Percentiles rank a stretch among this genome's conserved stretches.
Evolutionary conservation across 179 eudicot species (phyloP).

Genomic region (Spinacia oleracea): DNA sequence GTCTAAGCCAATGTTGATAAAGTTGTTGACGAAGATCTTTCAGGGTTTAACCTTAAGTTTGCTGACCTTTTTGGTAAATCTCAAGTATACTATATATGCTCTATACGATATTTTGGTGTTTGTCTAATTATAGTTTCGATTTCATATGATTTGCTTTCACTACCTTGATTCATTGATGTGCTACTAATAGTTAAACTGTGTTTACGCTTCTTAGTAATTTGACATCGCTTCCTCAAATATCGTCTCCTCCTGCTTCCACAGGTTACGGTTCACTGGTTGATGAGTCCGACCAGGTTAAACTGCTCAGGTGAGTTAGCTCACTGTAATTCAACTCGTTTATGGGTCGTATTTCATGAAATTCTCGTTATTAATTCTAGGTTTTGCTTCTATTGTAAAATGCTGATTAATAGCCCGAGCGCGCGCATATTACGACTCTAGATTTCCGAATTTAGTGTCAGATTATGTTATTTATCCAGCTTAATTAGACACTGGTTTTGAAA

Average conservation of each 20-base stretch:
- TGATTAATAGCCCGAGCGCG: background rate
- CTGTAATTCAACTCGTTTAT: constrained; percentile 13
- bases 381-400: background rate
- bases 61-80: too few relatives aligned
- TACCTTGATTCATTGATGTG: too few relatives aligned
- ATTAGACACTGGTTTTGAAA: background rate
- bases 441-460: background rate
- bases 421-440: background rate
- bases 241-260: constrained; percentile 41
- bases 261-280: constrained; percentile 40
- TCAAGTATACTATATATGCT: too few relatives aligned
- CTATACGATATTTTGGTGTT: too few relatives aligned
- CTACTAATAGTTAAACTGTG: too few relatives aligned
- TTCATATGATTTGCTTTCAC: too few relatives aligned
- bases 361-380: background rate
- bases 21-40: too few relatives aligned
- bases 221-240: constrained; percentile 25
- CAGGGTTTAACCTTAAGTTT: too few relatives aligned
- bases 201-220: too few relatives aligned
- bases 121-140: too few relatives aligned
- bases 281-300: constrained; percentile 68
- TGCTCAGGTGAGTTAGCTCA: constrained; percentile 51
- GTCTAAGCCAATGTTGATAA: too few relatives aligned
- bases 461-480: background rate
- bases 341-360: background rate